These are phyloP conservation scores for Amanita phalloides DNA, from an alignment of 768 basidiomycete species.

Conservation along the genomic window DNA sequence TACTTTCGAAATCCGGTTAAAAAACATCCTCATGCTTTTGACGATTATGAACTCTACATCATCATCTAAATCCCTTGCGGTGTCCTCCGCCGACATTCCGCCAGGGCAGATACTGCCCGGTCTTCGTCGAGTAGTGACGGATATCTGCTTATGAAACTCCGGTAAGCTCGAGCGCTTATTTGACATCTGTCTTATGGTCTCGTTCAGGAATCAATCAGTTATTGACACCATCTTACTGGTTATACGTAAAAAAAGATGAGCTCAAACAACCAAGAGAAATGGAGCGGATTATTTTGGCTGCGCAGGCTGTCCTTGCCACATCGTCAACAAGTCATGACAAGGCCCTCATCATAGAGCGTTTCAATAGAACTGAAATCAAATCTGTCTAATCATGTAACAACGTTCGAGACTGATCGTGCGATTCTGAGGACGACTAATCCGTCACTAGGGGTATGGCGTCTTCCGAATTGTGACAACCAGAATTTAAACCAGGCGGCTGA, in stretches of 20 bases:
- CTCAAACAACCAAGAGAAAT: background rate
- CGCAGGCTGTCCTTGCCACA: background rate
- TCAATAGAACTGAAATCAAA: no score
- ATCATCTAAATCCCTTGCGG: slow-evolving; percentile 52
- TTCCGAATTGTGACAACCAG: no score
- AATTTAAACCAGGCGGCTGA: background rate
- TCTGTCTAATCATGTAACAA: no score
- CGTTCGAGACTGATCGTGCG: no score
- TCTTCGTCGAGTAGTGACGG: slow-evolving; percentile 43
- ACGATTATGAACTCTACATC: slow-evolving; percentile 62
- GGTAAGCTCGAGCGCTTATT: background rate
- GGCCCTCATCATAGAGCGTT: no score
- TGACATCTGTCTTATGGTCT: background rate
- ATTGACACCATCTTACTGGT: background rate
- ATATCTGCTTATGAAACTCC: no score
- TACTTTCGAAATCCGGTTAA: slow-evolving; percentile 78
- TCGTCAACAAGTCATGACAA: no score
- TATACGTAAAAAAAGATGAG: background rate
- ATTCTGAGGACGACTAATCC: no score
- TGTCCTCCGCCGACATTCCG: slow-evolving; percentile 55
- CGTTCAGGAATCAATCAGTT: background rate
- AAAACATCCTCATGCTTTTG: slow-evolving; percentile 67
- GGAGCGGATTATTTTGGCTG: background rate
- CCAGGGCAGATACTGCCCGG: slow-evolving; percentile 41
- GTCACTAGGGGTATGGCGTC: no score